Base-by-base conservation (phyloP, 768 basidiomycete genomes). In the Dacryopinax primogenitus region DNA sequence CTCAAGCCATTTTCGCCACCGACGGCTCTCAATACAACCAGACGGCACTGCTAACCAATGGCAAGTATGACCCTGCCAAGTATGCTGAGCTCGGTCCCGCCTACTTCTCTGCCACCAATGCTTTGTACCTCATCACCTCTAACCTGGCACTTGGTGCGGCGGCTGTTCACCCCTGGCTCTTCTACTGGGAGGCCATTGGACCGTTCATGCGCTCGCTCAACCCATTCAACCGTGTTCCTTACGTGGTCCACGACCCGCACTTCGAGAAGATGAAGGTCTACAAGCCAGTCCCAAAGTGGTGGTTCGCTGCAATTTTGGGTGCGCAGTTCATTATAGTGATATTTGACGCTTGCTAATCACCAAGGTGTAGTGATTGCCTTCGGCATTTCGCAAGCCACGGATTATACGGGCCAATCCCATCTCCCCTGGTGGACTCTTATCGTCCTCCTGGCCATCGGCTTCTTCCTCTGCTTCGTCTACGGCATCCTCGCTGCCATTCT, bases 141-240 rank as follows among this genome's bases (percentile, higher is more conserved):
- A 73, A 72, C 66, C 44, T 73, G 4, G 66, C 70, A n/a, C 69
- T 73, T 35, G 73, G 73, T 23, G 72, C 71, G 1, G 68, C 69
- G 15, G 63, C 69, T 39, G 69, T 74, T 0, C 75, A 70, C 64
- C 58, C 67, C 39, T 58, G 33, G 23, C 68, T 64, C n/a, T 66
- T 66, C 67, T 67, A 69, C 65, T 65, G 65, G 67, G 35, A 63
- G 1, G 47, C 58, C 4, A 65, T 69, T 34, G 66, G 34, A 23
- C 69, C 63, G 37, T 67, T 71, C 66, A 67, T 67, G 64, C 23
- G 44, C 0, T 67, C 65, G 51, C 64, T 69, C 41, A 44, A 47
- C 34, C 67, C 66, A 26, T 63, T 63, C n/a, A 65, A 68, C 39
- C 37, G 65, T 30, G 62, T 66, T 33, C 61, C 63, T 12, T 67